Base-by-base conservation (phyloP, 2,329 filamentous ascomycete species). In the Fusarium sp. region DNA sequence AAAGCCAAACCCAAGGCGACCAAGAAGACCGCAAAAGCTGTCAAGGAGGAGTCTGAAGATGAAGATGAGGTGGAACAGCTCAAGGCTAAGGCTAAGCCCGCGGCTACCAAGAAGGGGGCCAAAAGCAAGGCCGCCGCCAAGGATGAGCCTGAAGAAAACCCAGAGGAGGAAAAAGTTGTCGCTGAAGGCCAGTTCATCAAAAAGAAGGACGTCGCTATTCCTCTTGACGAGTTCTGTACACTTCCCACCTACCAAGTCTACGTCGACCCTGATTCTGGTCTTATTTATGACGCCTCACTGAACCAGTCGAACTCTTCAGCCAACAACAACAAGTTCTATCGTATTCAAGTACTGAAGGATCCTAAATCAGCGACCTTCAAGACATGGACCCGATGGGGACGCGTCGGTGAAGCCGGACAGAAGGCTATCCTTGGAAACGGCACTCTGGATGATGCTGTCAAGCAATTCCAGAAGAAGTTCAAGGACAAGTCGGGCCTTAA, bases 271-370 rank as follows among this genome's bases (percentile, higher is more conserved):
- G 75, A 83, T 35, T 64, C 69, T 19, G 86, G 87, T 19, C 77
- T 89, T 52, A 91, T 94, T 43, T 94, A 86, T 73, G 92, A 96
- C 72, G 91, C 90, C 1, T 88, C 90, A 0, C 79, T 96, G 41
- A 95, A 93, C 67, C 90, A 93, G 73, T 90, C 91, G 10, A 91
- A 92, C 65, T 80, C 90, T 0, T 77, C 80, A 0, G 76, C 82
- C 42, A 95, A 94, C 72, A 90, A 91, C 75, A 94, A 95, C 75
- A 95, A 95, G 67, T 94, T 93, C 74, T 94, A 93, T 71, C 85
- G 86, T 26, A 74, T 93, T 26, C 91, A 94, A 79, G 79, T 91
- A 5, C 69, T 86, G 24, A 76, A 77, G 15, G 76, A 78, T 34
- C 65, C 68, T 22, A 60, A 65, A 12, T 70, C 76, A 4, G 60